These are phyloP conservation scores for Saposhnikovia divaricata DNA, from an alignment of 129 eudicot genomes.

Conservation along the genomic window DNA sequence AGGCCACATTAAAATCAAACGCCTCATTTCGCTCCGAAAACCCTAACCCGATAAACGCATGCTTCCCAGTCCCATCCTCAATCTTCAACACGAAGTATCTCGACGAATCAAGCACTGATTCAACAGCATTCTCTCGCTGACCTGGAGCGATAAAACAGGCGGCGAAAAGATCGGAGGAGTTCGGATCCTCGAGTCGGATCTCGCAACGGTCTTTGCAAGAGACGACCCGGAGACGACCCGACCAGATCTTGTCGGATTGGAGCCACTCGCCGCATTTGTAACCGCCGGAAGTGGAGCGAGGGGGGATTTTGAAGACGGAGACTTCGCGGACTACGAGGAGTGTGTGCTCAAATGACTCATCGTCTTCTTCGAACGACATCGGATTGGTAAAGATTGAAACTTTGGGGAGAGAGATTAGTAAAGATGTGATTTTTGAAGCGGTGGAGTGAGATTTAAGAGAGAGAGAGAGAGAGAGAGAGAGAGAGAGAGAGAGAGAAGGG, in stretches of 20 bases:
- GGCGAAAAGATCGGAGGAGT: conserved; percentile 84
- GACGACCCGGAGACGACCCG: conserved; percentile 94
- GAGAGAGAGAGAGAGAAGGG: not conserved
- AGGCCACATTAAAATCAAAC: conserved; percentile 93
- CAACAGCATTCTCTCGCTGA: conserved; percentile 80
- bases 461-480: not conserved
- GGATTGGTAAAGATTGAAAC: not conserved
- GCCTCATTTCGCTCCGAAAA: conserved; percentile 94
- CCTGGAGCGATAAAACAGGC: conserved; percentile 84
- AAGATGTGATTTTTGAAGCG: not conserved
- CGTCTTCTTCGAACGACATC: conserved; percentile 74
- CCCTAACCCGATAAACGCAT: conserved; percentile 89
- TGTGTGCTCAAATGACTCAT: conserved; percentile 90
- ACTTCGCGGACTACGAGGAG: conserved; percentile 94
- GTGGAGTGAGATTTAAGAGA: not conserved
- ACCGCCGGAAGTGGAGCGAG: conserved; percentile 87
- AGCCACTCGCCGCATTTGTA: conserved; percentile 99
- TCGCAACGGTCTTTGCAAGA: conserved; percentile 76
- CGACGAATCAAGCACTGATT: conserved; percentile 77
- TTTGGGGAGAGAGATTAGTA: not conserved
- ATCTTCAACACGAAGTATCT: conserved; percentile 86
- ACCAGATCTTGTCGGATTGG: conserved; percentile 97
- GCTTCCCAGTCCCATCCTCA: conserved; percentile 89
- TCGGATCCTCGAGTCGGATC: conserved; percentile 96
- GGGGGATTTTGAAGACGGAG: conserved; percentile 83